These are phyloP conservation scores for Daldinia loculata DNA, from an alignment of 495 filamentous ascomycete species.

Conservation along the genomic window DNA sequence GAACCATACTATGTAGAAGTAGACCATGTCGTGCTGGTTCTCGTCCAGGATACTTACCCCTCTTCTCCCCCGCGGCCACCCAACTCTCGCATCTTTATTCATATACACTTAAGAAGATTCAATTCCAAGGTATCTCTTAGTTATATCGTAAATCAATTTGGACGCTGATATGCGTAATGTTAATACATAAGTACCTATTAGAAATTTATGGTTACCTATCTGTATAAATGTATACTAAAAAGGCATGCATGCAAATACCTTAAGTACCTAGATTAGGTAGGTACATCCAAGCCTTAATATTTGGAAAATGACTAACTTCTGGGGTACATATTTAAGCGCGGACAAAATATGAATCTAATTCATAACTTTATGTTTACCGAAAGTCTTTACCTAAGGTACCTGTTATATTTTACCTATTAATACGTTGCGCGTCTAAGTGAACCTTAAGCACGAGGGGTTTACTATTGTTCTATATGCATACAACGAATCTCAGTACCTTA, in stretches of 20 bases:
- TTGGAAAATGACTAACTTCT: too few species aligned
- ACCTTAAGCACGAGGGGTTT: background rate
- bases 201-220: too few species aligned
- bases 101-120: too few species aligned
- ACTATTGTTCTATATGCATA: background rate
- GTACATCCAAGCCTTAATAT: too few species aligned
- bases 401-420: background rate
- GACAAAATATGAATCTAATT: background rate
- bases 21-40: conserved; percentile 23
- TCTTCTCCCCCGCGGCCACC: background rate
- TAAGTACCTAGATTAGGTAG: background rate
- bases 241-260: background rate
- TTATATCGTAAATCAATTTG: background rate
- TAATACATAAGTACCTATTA: background rate
- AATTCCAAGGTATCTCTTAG: too few species aligned
- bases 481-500: background rate
- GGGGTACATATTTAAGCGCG: too few species aligned
- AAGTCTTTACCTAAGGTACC: background rate
- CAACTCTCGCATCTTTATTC: conserved; percentile 8
- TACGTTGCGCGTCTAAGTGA: background rate
- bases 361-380: background rate
- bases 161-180: too few species aligned
- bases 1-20: conserved; percentile 18
- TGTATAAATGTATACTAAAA: background rate
- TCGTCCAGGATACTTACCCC: conserved; percentile 23